Conservation (phyloP, 768 basidiomycete genomes). For the Arthromyces matolae region DNA sequence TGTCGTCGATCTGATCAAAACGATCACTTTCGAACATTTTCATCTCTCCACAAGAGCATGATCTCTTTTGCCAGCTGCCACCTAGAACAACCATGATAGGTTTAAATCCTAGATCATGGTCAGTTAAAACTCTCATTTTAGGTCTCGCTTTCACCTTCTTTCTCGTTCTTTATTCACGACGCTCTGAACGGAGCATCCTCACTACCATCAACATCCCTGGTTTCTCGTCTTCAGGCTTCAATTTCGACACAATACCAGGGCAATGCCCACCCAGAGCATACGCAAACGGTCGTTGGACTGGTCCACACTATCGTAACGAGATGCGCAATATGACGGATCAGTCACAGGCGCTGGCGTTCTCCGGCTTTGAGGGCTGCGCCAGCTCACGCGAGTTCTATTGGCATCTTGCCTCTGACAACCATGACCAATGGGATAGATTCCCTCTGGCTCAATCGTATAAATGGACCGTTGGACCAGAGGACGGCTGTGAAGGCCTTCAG, state of each 20-base stretch:
- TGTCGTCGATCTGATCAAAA: too few species aligned
- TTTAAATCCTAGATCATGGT: conserved; percentile 19
- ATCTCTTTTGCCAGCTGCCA: too few species aligned
- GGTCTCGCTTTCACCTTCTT: conserved; percentile 18
- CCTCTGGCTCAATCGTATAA: conserved; percentile 48
- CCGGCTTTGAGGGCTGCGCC: conserved; percentile 62
- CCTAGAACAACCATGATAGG: conserved; percentile 7
- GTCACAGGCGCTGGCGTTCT: conserved; percentile 46
- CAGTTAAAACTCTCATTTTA: conserved; percentile 17
- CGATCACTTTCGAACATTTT: too few species aligned
- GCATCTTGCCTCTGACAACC: conserved; percentile 56
- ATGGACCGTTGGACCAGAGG: conserved; percentile 45
- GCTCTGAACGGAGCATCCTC: conserved; percentile 12
- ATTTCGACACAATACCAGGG: conserved; percentile 9
- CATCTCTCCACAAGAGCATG: too few species aligned
- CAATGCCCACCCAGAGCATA: conserved; percentile 32
- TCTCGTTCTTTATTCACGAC: conserved; percentile 25
- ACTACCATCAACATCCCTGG: conserved; percentile 4
- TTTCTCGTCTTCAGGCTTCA: conserved; percentile 3
- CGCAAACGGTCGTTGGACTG: conserved; percentile 36
- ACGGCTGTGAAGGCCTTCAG: conserved; percentile 37
- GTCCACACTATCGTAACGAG: conserved; percentile 29
- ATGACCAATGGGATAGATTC: conserved; percentile 47
- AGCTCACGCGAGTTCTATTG: conserved; percentile 58
- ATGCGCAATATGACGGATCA: conserved; percentile 30